Evolutionary conservation across 108 stramenopile species (phyloP), one percentile per base, ranked within the genome.

Genomic region (Aureococcus anophagefferens): DNA sequence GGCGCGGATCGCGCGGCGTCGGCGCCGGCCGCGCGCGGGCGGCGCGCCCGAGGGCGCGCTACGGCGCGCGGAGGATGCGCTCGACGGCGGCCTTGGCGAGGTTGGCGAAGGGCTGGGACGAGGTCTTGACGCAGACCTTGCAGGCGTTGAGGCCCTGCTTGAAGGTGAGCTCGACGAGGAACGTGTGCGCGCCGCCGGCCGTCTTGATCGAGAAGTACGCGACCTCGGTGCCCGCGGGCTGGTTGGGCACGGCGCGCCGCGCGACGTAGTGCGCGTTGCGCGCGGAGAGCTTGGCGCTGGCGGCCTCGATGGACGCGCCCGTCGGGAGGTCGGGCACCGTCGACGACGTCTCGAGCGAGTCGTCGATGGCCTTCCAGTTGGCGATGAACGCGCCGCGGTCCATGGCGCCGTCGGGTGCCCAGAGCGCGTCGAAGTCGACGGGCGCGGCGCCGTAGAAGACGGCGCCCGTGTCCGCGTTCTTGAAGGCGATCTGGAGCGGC

Each of bases 401-500:
- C 77, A 92, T 78, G 15, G 89, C 82, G 5, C 90, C 90, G 65
- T 89, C 92, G 7, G 82, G 46, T 34, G 83, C 76, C 70, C 93
- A 90, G 33, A 93, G 72, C 21, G 88, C 86, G 72, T 94, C 93
- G 68, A 94, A 80, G 32, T 87, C 81, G 74, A 86, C 87, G 69
- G 87, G 89, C 31, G 85, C 90, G 15, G 91, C 90, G 80, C 90
- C 90, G 83, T 94, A 59, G 73, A 96, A 93, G 34, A 96, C 95
- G 64, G 67, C 77, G 35, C 90, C 85, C 51, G 89, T 87, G 59
- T 85, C 83, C 85, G 94, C 85, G 74, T 94, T 94, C 80, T 97
- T 97, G 80, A 97, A 84, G 65, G 96, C 96, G 35, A 93, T 84
- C 73, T 97, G 94, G 30, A 97, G 79, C n/a, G n/a, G n/a, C 73